Evolutionary conservation across 1,284 basidiomycete genomes (phyloP), one percentile per base, ranked within the genome.

Genomic region (Vanrija humicola): DNA sequence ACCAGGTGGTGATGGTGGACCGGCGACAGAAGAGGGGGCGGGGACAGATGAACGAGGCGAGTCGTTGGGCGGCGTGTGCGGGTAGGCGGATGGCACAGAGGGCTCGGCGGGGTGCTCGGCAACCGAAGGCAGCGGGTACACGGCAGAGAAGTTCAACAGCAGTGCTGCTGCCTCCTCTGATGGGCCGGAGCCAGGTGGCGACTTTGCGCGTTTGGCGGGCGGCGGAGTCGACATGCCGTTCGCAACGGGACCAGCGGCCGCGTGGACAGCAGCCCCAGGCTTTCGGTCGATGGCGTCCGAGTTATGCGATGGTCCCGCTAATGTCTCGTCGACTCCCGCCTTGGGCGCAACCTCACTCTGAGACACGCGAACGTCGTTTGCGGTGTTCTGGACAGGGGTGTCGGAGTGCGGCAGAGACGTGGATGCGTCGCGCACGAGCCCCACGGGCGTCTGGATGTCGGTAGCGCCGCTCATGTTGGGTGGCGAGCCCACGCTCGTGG

Each of bases 41-140:
- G 56, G 34, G 16, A 40, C 39, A 23, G 45, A 46, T 12, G 56
- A 49, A 3, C 19, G 29, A 1, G 61, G 55, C 8, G 64, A 55
- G 14, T 67, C 65, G 19, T 64, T 64, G 7, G 67, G 68, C 12
- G 68, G 68, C 18, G 66, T 67, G 25, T 64, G 59, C 9, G 67
- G 66, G 47, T 64, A 69, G 16, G 26, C 40, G 21, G 54, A 39
- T 10, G 48, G 44, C 48, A 44, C 34, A n/a, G 48, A 9, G 19
- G 45, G 46, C 14, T 38, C 43, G 19, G 43, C 8, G 5, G 43
- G 39, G 3, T 44, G 18, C 25, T 55, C 59, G 28, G 52, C 43
- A n/a, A 52, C 43, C 7, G 55, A 38, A 12, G 52, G 39, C 12
- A 46, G 40, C 0, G 51, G 54, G 12, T 45, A 44, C 29, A 56